Percentiles rank a stretch among this genome's conserved stretches.
These are phyloP conservation scores for Leptographium galeiforme DNA, from an alignment of 2,329 filamentous ascomycete genomes.

Conservation along the genomic window DNA sequence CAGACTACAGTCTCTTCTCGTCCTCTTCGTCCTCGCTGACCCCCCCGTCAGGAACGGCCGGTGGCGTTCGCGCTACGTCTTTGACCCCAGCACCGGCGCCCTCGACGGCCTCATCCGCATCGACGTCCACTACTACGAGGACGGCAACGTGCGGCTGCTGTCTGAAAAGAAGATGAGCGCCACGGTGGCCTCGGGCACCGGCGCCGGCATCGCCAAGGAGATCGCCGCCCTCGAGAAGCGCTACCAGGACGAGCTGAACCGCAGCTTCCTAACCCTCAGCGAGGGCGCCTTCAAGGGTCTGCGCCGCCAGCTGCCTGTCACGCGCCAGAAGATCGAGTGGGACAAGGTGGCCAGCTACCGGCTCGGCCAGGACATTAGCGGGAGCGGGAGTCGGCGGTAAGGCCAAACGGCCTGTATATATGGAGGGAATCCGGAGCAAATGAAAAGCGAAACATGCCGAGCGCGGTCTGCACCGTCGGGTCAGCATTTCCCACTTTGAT, in stretches of 20 bases:
- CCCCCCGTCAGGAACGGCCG: conserved; percentile 63
- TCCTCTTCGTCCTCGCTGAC: background rate
- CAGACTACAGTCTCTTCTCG: background rate
- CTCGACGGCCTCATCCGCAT: conserved; percentile 76
- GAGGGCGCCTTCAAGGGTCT: conserved; percentile 93
- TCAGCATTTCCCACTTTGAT: too few species aligned
- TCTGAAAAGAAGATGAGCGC: conserved; percentile 66
- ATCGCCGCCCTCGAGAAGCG: conserved; percentile 73
- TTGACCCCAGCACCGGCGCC: conserved; percentile 51
- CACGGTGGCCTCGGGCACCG: conserved; percentile 47
- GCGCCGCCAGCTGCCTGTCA: conserved; percentile 86
- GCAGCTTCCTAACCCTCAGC: conserved; percentile 73
- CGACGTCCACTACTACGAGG: conserved; percentile 98
- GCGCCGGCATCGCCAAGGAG: conserved; percentile 59
- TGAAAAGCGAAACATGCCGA: too few species aligned
- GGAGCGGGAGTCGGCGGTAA: conserved; percentile 45
- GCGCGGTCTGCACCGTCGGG: too few species aligned
- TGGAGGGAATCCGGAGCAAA: background rate
- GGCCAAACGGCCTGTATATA: background rate
- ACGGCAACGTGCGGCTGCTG: conserved; percentile 87
- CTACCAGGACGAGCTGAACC: conserved; percentile 93
- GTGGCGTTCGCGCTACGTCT: conserved; percentile 81
- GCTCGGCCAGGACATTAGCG: conserved; percentile 66
- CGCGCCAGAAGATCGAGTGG: conserved; percentile 98
- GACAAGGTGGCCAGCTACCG: conserved; percentile 93